Conservation (phyloP, 345 rosid species). For the Citrus unshiu region DNA sequence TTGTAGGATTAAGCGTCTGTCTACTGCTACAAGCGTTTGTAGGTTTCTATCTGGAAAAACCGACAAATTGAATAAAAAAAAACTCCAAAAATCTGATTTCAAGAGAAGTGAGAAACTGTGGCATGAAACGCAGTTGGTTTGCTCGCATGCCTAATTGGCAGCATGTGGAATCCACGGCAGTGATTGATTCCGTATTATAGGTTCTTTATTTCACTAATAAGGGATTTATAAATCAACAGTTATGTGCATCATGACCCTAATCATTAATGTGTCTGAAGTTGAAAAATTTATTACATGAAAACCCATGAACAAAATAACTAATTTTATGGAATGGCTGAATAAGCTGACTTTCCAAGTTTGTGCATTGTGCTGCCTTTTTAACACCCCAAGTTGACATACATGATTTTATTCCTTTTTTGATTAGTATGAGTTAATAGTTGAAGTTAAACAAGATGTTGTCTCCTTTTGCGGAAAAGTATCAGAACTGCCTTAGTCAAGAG, state of each 20-base stretch:
- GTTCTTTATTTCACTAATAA: not conserved
- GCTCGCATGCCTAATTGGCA: not conserved
- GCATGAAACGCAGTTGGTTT: not conserved
- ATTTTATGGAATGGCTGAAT: not conserved
- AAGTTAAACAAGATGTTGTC: not conserved
- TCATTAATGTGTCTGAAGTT: not conserved
- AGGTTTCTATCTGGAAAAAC: not conserved
- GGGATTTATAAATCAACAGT: not conserved
- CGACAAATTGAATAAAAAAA: not conserved
- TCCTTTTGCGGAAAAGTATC: not conserved
- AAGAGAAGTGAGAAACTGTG: not conserved
- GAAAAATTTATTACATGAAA: not conserved
- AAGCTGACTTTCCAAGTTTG: not conserved
- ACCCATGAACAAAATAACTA: not conserved
- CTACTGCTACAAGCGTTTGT: not conserved
- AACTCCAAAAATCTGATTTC: not conserved
- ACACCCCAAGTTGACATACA: not conserved
- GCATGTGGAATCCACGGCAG: not conserved
- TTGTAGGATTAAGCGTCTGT: not conserved
- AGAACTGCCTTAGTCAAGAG: not conserved
- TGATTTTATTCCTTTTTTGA: not conserved
- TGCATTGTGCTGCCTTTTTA: not conserved
- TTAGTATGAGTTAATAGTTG: not conserved
- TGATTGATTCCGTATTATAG: not conserved
- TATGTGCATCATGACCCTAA: not conserved